phyloP scores from a whole-genome alignment of 192 early-diverging fungal species.

The Bifiguratus adelaidae region DNA sequence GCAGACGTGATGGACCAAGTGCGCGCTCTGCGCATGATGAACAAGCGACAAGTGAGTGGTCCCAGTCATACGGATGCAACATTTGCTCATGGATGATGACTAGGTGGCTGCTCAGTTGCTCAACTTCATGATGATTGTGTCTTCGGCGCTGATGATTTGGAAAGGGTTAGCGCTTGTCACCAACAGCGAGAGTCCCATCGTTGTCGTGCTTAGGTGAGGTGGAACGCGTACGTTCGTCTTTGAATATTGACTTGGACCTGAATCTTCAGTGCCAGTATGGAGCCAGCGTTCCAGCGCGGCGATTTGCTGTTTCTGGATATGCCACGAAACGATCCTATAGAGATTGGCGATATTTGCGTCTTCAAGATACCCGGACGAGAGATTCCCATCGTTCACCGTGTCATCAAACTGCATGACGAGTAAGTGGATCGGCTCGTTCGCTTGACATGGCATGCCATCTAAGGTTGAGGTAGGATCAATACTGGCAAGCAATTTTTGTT shows the following conservation, averaged over 20 bases:
- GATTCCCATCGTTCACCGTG: slow-evolving; percentile 96
- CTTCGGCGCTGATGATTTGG: slow-evolving; percentile 95
- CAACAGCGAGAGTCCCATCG: slow-evolving; percentile 92
- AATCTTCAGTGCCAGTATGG: slow-evolving; percentile 79
- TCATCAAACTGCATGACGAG: slow-evolving; percentile 86
- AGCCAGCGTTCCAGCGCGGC: slow-evolving; percentile 90
- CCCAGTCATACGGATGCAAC: neutral
- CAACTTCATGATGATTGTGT: slow-evolving; percentile 81
- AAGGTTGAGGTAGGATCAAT: slow-evolving; percentile 16
- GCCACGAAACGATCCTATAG: slow-evolving; percentile 51
- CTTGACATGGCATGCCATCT: neutral
- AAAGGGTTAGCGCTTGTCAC: slow-evolving; percentile 78
- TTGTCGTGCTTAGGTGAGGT: slow-evolving; percentile 85
- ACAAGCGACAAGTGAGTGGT: neutral
- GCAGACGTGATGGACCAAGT: neutral
- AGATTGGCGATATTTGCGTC: slow-evolving; percentile 90
- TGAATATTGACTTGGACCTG: neutral
- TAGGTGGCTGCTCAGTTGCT: slow-evolving; percentile 56
- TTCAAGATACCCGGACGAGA: slow-evolving; percentile 82
- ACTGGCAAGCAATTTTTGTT: slow-evolving; percentile 77
- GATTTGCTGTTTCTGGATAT: slow-evolving; percentile 86
- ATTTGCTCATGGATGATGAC: neutral
- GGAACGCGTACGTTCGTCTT: too few relatives aligned
- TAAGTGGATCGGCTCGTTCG: slow-evolving; percentile 14
- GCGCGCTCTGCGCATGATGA: neutral